Percentiles rank a stretch among this genome's conserved stretches.
phyloP scores from a whole-genome alignment of 2,329 filamentous ascomycete genomes.

The Dryadomyces quercus-mongolicae region DNA sequence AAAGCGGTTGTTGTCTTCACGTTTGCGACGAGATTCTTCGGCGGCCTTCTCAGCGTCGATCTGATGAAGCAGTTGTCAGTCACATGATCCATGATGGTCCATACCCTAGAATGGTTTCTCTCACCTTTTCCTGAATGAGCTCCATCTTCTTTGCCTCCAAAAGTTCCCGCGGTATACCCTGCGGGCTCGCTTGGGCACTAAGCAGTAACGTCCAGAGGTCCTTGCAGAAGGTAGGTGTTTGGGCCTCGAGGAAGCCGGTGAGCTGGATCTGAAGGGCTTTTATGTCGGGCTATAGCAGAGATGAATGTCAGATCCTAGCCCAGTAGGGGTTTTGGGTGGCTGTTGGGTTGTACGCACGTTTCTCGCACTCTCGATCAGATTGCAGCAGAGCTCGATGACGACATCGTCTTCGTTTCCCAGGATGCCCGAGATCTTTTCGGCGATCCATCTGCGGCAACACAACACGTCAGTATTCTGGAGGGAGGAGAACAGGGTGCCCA shows the following conservation, averaged over 20 bases:
- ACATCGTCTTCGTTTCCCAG: constrained; percentile 92
- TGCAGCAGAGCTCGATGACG: constrained; percentile 73
- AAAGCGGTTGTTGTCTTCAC: constrained; percentile 40
- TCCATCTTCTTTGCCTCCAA: constrained; percentile 94
- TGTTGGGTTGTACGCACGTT: constrained; percentile 44
- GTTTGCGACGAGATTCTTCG: constrained; percentile 58
- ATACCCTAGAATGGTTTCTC: not conserved
- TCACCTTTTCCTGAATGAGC: constrained; percentile 86
- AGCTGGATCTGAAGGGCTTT: constrained; percentile 91
- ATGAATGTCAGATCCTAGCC: not conserved
- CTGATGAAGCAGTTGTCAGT: constrained; percentile 27
- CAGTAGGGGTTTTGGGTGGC: not conserved
- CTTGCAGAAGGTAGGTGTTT: constrained; percentile 80
- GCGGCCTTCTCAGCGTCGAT: constrained; percentile 73
- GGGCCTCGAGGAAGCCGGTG: constrained; percentile 88
- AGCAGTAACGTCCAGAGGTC: constrained; percentile 86
- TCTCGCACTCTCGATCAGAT: constrained; percentile 58
- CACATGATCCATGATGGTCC: not conserved
- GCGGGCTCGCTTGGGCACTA: constrained; percentile 76
- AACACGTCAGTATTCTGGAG: not conserved
- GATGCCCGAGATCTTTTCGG: constrained; percentile 73
- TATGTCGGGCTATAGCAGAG: constrained; percentile 64
- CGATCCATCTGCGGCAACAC: constrained; percentile 65
- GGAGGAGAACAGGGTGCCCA: not conserved
- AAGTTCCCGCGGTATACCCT: constrained; percentile 88